These are phyloP conservation scores for Polyporus arcularius DNA, from an alignment of 768 basidiomycete genomes.

Conservation along the genomic window DNA sequence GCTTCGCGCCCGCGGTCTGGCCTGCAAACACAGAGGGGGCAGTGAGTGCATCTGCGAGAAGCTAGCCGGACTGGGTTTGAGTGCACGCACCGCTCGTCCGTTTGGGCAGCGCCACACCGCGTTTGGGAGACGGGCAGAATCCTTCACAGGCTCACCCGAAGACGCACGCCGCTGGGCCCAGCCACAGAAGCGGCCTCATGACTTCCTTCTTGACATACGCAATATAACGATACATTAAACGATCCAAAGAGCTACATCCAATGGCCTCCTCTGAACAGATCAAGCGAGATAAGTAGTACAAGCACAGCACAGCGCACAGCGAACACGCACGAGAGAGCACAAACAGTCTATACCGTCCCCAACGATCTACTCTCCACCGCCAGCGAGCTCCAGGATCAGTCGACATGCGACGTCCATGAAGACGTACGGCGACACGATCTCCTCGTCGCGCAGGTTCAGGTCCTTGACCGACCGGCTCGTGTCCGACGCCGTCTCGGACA, in stretches of 20 bases:
- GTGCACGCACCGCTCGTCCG: neutral
- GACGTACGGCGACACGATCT: conserved; percentile 83
- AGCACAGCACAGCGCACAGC: conserved; percentile 15
- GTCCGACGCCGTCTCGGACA: conserved; percentile 57
- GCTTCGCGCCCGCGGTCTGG: neutral
- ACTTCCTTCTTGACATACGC: neutral
- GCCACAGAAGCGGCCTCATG: neutral
- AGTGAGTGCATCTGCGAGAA: neutral
- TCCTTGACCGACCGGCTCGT: conserved; percentile 57
- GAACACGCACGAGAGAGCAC: conserved; percentile 16
- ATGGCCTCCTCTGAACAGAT: conserved; percentile 2
- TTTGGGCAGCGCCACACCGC: neutral
- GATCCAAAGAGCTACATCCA: conserved; percentile 18
- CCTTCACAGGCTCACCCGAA: conserved; percentile 2
- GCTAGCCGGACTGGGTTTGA: neutral
- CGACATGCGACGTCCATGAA: conserved; percentile 97
- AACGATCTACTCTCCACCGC: conserved; percentile 44
- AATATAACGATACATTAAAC: conserved; percentile 13
- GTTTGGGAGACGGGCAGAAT: neutral
- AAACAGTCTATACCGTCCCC: neutral
- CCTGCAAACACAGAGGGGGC: neutral
- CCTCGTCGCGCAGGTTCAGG: conserved; percentile 56
- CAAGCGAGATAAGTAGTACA: conserved; percentile 19
- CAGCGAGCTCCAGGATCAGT: conserved; percentile 92
- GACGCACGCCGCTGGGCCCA: neutral